Conservation (phyloP, 371 early-diverging fungal species). For the Mortierella sp. region DNA sequence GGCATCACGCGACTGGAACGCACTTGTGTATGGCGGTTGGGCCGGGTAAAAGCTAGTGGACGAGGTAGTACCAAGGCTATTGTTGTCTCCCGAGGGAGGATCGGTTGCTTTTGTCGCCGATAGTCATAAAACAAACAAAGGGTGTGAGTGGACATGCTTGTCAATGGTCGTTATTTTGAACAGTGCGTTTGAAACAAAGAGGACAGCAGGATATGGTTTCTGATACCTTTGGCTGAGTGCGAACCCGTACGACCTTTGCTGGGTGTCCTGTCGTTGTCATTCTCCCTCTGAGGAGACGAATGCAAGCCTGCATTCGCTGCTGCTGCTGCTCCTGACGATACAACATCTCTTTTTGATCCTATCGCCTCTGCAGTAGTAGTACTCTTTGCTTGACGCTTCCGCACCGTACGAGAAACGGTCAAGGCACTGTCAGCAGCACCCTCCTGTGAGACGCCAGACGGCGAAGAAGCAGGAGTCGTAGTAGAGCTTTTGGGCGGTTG, state of each 20-base stretch:
- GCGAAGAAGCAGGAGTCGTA: constrained; percentile 13
- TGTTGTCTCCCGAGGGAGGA: constrained; percentile 29
- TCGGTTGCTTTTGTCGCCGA: constrained; percentile 13
- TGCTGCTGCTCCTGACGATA: not conserved
- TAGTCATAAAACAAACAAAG: not conserved
- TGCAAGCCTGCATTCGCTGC: constrained; percentile 2
- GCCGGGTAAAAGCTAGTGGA: constrained; percentile 27
- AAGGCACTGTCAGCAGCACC: constrained; percentile 11
- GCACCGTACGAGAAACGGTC: constrained; percentile 21
- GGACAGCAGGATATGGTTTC: not conserved
- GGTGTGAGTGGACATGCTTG: not conserved
- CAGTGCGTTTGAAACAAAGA: not conserved
- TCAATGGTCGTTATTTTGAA: not conserved
- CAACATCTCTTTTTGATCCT: constrained; percentile 16
- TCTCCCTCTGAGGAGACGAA: not conserved
- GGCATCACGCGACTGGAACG: constrained; percentile 35
- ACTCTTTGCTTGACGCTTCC: constrained; percentile 33
- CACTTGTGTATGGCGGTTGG: constrained; percentile 30
- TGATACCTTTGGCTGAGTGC: constrained; percentile 32
- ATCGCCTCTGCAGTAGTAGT: not conserved
- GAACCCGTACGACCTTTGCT: constrained; percentile 18
- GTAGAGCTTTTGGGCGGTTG: constrained; percentile 43
- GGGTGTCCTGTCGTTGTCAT: constrained; percentile 22
- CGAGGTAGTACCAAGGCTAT: constrained; percentile 18
- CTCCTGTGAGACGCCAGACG: constrained; percentile 18